These are phyloP conservation scores for Jackrogersella minutella DNA, from an alignment of 495 filamentous ascomycete species.

Conservation along the genomic window DNA sequence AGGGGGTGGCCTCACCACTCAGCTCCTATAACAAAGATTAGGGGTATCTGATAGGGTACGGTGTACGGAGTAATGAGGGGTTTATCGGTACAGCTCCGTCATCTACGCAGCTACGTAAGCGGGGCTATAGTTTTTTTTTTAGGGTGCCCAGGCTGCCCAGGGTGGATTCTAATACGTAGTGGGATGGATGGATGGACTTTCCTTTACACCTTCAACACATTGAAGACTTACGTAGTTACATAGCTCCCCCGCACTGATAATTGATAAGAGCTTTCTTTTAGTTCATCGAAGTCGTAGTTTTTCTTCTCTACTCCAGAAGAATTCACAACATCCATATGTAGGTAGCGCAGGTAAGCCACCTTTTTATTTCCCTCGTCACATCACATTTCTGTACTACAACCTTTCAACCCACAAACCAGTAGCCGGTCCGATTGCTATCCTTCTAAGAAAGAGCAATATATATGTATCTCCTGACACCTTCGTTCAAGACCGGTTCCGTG, in stretches of 20 bases:
- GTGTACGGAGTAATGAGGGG: slow-evolving; percentile 33
- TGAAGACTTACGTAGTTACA: not conserved
- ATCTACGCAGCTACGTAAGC: slow-evolving; percentile 11
- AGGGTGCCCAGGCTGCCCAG: not conserved
- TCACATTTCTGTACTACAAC: slow-evolving; percentile 17
- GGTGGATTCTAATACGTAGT: not conserved
- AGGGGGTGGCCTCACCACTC: slow-evolving; percentile 28
- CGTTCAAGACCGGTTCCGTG: slow-evolving; percentile 8
- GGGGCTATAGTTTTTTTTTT: slow-evolving; percentile 2
- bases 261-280: slow-evolving; percentile 41
- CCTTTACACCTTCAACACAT: not conserved
- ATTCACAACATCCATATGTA: slow-evolving; percentile 22
- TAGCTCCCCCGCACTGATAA: slow-evolving; percentile 38
- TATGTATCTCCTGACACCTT: slow-evolving; percentile 23
- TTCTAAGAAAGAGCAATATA: not conserved
- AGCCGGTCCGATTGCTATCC: slow-evolving; percentile 4
- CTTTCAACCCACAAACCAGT: slow-evolving; percentile 1
- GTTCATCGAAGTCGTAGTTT: slow-evolving; percentile 7
- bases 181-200: not conserved
- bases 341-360: slow-evolving; percentile 23
- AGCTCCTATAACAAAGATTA: slow-evolving; percentile 16
- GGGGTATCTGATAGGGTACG: slow-evolving; percentile 14
- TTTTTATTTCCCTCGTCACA: slow-evolving; percentile 23
- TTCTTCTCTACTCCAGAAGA: not conserved
- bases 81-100: slow-evolving; percentile 26